Conservation (phyloP, 2,329 filamentous ascomycete genomes). For the Xylaria sp. region DNA sequence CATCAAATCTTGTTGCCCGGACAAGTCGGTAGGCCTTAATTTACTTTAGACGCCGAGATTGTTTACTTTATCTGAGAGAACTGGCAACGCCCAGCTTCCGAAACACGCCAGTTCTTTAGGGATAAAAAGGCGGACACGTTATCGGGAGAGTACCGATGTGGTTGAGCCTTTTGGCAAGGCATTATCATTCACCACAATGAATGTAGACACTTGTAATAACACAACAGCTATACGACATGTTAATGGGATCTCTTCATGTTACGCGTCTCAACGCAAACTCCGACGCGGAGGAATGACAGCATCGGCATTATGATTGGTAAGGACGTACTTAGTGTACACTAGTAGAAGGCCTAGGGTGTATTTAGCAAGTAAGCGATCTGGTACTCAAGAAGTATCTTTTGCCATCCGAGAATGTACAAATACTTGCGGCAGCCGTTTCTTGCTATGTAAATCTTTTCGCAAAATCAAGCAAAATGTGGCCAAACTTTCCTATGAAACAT, state of each 20-base stretch:
- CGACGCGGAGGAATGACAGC: conserved; percentile 5
- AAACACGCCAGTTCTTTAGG: neutral
- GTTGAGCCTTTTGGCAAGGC: too few relatives aligned
- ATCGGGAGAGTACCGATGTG: too few relatives aligned
- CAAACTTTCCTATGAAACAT: too few relatives aligned
- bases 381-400: too few relatives aligned
- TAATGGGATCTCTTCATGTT: neutral
- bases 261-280: conserved; percentile 32
- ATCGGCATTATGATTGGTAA: neutral
- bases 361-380: too few relatives aligned
- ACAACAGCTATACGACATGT: neutral
- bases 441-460: too few relatives aligned
- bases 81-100: neutral
- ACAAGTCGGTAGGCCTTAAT: conserved; percentile 27
- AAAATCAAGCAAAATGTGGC: too few relatives aligned
- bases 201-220: neutral
- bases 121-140: too few relatives aligned
- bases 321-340: neutral
- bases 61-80: conserved; percentile 22
- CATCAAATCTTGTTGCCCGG: conserved; percentile 40
- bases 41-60: conserved; percentile 24
- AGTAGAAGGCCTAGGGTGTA: neutral
- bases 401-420: too few relatives aligned
- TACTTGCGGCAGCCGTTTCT: too few relatives aligned
- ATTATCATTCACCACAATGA: neutral